Evolutionary conservation across 768 basidiomycete genomes (phyloP).

Genomic region (Lactarius sp.): DNA sequence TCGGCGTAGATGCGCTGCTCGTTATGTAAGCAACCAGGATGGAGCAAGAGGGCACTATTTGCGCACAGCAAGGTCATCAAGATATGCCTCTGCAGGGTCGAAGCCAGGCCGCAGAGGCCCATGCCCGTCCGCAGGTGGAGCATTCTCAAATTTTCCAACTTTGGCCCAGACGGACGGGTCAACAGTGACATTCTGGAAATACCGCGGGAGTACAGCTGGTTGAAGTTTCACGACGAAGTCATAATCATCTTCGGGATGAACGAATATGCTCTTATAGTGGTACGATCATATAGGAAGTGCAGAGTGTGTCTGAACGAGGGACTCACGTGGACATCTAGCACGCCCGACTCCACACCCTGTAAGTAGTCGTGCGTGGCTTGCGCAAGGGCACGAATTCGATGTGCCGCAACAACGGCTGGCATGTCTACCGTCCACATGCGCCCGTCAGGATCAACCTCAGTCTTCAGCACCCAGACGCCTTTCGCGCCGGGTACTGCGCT

Average conservation of each 20-base stretch:
- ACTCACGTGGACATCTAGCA: slow-evolving; percentile 41
- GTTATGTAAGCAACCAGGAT: neutral
- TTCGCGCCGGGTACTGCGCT: slow-evolving; percentile 37
- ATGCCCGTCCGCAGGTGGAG: slow-evolving; percentile 31
- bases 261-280: slow-evolving; percentile 64
- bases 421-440: slow-evolving; percentile 67
- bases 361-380: slow-evolving; percentile 65
- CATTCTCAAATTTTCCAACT: slow-evolving; percentile 42
- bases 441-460: slow-evolving; percentile 72
- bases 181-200: slow-evolving; percentile 62
- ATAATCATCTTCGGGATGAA: slow-evolving; percentile 79
- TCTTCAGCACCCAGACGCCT: slow-evolving; percentile 73
- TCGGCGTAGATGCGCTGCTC: slow-evolving; percentile 65
- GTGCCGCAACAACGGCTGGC: slow-evolving; percentile 68
- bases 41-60: neutral
- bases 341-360: slow-evolving; percentile 45
- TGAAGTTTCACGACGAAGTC: slow-evolving; percentile 80
- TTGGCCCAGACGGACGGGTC: slow-evolving; percentile 43
- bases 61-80: slow-evolving; percentile 67
- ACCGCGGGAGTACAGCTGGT: slow-evolving; percentile 57
- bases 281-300: neutral
- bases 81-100: slow-evolving; percentile 67
- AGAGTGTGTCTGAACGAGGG: slow-evolving; percentile 37
- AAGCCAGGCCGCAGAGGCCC: slow-evolving; percentile 56
- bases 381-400: slow-evolving; percentile 67